phyloP scores from a whole-genome alignment of 1,139 yeast species.

The Yamadazyma atlantica region DNA sequence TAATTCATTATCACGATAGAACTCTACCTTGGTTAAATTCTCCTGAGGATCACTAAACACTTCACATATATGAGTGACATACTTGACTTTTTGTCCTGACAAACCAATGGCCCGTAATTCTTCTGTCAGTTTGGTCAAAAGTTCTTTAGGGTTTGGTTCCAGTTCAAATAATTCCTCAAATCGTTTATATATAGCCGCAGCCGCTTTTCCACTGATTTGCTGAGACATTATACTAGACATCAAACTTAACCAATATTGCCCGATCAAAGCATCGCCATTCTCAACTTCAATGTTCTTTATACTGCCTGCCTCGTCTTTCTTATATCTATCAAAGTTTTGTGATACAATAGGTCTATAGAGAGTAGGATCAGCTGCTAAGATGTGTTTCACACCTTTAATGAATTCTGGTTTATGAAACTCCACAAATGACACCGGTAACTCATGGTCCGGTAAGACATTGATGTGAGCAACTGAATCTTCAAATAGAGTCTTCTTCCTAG shows the following conservation, averaged over 20 bases:
- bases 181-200: constrained; percentile 56
- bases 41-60: constrained; percentile 46
- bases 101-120: constrained; percentile 64
- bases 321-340: constrained; percentile 31
- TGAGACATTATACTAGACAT: constrained; percentile 62
- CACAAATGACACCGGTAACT: constrained; percentile 41
- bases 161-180: constrained; percentile 39
- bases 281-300: constrained; percentile 13
- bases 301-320: constrained; percentile 18
- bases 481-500: constrained; percentile 10
- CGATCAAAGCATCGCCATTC: constrained; percentile 30
- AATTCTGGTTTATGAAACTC: constrained; percentile 45
- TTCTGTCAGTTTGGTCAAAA: constrained; percentile 43
- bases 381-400: constrained; percentile 38
- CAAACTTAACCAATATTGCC: constrained; percentile 40
- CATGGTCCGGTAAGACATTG: constrained; percentile 23
- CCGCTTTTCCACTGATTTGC: constrained; percentile 86
- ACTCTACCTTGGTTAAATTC: constrained; percentile 36
- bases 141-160: constrained; percentile 53
- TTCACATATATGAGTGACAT: constrained; percentile 59
- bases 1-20: constrained; percentile 35
- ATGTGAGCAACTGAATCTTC: constrained; percentile 32
- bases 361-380: constrained; percentile 44
- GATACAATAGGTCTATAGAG: constrained; percentile 35
- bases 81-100: constrained; percentile 67